These are phyloP conservation scores for Cymbidium sinense DNA, from an alignment of 106 monocot genomes.

Conservation along the genomic window DNA sequence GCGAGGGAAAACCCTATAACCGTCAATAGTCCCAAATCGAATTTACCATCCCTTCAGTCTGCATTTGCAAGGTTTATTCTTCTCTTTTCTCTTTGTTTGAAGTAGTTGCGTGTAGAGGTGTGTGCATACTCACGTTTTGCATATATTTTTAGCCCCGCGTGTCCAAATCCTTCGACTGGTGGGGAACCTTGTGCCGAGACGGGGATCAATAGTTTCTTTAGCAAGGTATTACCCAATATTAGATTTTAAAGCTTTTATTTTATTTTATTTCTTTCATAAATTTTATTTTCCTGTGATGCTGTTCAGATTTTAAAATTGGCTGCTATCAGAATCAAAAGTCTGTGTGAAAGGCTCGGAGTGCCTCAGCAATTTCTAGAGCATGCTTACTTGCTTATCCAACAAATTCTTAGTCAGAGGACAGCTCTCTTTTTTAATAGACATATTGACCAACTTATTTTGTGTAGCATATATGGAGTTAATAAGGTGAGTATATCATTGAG, in stretches of 20 bases:
- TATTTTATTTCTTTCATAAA: not conserved
- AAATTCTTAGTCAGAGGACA: conserved; percentile 68
- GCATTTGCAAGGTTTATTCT: conserved; percentile 82
- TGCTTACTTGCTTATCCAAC: conserved; percentile 67
- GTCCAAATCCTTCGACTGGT: conserved; percentile 65
- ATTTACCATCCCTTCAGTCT: conserved; percentile 75
- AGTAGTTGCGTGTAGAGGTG: not conserved
- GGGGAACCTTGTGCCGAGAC: conserved; percentile 81
- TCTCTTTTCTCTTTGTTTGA: conserved; percentile 8
- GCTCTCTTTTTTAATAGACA: conserved; percentile 84
- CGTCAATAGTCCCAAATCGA: conserved; percentile 50
- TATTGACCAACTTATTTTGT: conserved; percentile 89
- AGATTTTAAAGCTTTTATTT: not conserved
- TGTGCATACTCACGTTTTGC: not conserved
- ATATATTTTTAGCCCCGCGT: conserved; percentile 55
- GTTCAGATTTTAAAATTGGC: conserved; percentile 74
- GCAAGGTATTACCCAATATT: conserved; percentile 39
- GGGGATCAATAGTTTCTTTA: conserved; percentile 68
- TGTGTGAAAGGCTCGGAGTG: conserved; percentile 79
- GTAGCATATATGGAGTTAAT: conserved; percentile 89
- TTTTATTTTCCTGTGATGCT: not conserved
- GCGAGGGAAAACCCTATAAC: conserved; percentile 43
- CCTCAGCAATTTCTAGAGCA: conserved; percentile 54
- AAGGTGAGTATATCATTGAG: conserved; percentile 39
- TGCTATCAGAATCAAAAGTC: conserved; percentile 78